Base-by-base conservation (phyloP, 441 rosid species). In the Erodium moschatum region DNA sequence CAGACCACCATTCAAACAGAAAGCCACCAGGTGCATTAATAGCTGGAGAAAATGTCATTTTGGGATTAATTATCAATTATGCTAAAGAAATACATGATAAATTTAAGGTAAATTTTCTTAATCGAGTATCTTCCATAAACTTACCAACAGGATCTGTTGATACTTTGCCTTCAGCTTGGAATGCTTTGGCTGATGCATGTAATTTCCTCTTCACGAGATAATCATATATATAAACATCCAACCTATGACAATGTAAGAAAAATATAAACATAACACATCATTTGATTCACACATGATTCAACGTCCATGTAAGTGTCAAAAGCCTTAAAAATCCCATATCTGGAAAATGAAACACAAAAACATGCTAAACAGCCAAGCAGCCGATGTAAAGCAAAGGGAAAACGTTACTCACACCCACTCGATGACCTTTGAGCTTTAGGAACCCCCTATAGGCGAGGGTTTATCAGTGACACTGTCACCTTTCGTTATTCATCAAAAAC, bases 1-100 rank as follows among this genome's bases (percentile, higher is more conserved):
- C 97, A 1, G 96, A 92, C 98, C 98, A 92, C 97, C 98, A 90
- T 80, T 92, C 97, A 63, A 87, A 88, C 33, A 92, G 86, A 75
- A 92, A 92, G 54, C 98, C 98, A 19, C 89, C 96, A 40, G 97
- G 94, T 15, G 94, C 91, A 72, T 92, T 92, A 65, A 92, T 90
- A 62, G 98, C 98, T 90, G 82, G 66, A 78, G 77, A 58, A 70
- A 40, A 60, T 18, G 58, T 21, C 8, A 8, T 58, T 31, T 31
- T 35, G 48, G 20, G 19, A 42, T 27, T 13, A 16, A 58, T 58
- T 58, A 18, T 19, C 54, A 40, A 20, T 56, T 7, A 66, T 64
- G 68, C 52, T 18, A 62, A 33, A 42, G 15, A 21, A 35, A 67
- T 27, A 67, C 63, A 62, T 18, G 18, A 6, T 40, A 56, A 5